phyloP scores from a whole-genome alignment of 257 asterid genomes.

The Coffea canephora region DNA sequence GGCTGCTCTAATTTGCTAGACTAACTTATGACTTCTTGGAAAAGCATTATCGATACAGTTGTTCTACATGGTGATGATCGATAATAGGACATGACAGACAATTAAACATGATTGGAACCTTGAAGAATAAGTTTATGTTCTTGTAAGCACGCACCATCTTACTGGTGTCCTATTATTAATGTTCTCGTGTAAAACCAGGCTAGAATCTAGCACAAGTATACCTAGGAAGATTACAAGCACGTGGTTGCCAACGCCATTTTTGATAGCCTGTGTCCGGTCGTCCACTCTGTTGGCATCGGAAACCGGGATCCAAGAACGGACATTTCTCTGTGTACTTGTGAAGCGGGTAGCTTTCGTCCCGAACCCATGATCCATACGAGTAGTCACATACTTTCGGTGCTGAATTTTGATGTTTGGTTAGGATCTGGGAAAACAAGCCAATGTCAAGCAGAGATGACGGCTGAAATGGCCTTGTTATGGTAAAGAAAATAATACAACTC shows the following conservation, averaged over 20 bases:
- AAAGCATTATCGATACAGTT: background rate
- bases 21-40: background rate
- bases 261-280: conserved; percentile 50
- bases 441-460: conserved; percentile 36
- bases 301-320: conserved; percentile 87
- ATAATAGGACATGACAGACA: background rate
- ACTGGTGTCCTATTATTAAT: background rate
- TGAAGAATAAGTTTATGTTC: background rate
- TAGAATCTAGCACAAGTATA: conserved; percentile 7
- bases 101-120: background rate
- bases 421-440: conserved; percentile 35
- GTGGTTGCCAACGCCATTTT: conserved; percentile 92
- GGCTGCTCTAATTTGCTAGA: background rate
- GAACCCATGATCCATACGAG: conserved; percentile 68
- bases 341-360: conserved; percentile 50
- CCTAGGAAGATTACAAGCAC: conserved; percentile 73
- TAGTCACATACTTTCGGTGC: conserved; percentile 41
- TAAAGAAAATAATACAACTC: conserved; percentile 29
- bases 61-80: background rate
- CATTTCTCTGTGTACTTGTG: conserved; percentile 59
- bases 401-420: conserved; percentile 20
- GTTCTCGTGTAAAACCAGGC: background rate
- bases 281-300: conserved; percentile 69
- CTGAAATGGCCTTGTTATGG: conserved; percentile 27
- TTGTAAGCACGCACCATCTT: background rate